Conservation (phyloP, 306 rosid genomes). For the Quercus gilva region DNA sequence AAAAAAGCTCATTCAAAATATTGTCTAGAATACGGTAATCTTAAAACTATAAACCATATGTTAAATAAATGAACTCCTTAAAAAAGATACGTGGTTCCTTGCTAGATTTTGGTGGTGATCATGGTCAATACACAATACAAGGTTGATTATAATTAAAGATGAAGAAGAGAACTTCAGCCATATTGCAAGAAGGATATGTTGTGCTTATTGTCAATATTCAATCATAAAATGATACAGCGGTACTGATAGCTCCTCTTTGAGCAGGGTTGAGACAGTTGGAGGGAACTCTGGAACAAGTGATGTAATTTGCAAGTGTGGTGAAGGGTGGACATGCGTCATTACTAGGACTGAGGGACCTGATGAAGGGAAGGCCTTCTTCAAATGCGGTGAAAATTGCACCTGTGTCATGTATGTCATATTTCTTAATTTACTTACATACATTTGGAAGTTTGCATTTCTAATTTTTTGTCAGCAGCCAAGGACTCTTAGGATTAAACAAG, state of each 20-base stretch:
- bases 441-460: background rate
- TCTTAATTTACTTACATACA: too few species aligned
- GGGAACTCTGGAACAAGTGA: conserved; percentile 18
- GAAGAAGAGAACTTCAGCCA: too few species aligned
- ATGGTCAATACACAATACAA: too few species aligned
- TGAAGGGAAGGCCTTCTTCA: conserved; percentile 41
- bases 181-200: background rate
- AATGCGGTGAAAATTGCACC: conserved; percentile 42
- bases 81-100: too few species aligned
- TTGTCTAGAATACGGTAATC: too few species aligned
- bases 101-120: too few species aligned
- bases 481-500: background rate
- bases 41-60: too few species aligned
- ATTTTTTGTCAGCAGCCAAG: background rate
- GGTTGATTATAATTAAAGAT: too few species aligned
- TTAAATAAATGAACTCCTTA: too few species aligned
- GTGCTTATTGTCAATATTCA: background rate
- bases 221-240: background rate
- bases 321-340: conserved; percentile 48
- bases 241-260: background rate
- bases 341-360: conserved; percentile 44
- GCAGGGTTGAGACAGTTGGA: conserved; percentile 14
- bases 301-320: conserved; percentile 32
- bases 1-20: too few species aligned
- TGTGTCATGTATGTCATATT: conserved; percentile 28